Percentiles rank a stretch among this genome's conserved stretches.
phyloP scores from a whole-genome alignment of 352 stramenopile genomes.

The Poterioochromonas sp. region DNA sequence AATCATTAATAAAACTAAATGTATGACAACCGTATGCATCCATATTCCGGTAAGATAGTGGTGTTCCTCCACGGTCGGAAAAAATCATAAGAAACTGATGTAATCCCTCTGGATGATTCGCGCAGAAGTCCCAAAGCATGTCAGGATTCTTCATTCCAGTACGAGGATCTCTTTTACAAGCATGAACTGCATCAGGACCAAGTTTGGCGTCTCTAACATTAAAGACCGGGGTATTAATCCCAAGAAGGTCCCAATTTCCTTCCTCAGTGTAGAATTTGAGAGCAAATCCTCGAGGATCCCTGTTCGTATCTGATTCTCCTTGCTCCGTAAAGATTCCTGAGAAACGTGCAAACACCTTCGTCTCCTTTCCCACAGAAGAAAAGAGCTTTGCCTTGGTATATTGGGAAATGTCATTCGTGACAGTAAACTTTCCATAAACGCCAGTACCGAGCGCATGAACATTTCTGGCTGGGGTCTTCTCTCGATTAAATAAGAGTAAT shows the following conservation, averaged over 20 bases:
- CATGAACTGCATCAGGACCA: conserved; percentile 82
- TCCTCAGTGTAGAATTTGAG: conserved; percentile 87
- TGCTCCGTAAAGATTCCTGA: conserved; percentile 69
- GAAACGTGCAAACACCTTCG: conserved; percentile 67
- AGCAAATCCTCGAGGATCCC: conserved; percentile 75
- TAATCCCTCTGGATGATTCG: conserved; percentile 72
- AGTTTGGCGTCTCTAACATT: conserved; percentile 82
- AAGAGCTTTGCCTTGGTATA: conserved; percentile 69
- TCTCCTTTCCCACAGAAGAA: conserved; percentile 61
- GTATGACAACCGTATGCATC: conserved; percentile 81
- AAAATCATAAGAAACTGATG: conserved; percentile 75
- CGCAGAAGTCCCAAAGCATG: conserved; percentile 83
- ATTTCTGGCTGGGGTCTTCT: conserved; percentile 77
- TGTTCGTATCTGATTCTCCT: conserved; percentile 65
- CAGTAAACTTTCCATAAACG: conserved; percentile 80
- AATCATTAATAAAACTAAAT: conserved; percentile 73
- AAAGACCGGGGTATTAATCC: conserved; percentile 85
- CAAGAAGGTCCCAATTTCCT: conserved; percentile 82
- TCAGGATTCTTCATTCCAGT: conserved; percentile 70
- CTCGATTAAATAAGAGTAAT: conserved; percentile 77
- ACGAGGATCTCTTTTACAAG: conserved; percentile 75
- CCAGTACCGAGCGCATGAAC: conserved; percentile 59
- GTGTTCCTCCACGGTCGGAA: conserved; percentile 64
- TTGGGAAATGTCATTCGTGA: conserved; percentile 51
- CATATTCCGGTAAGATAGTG: conserved; percentile 74